Evolutionary conservation across 1,284 basidiomycete species (phyloP).

Genomic region (Sanghuangporus sanghuang): DNA sequence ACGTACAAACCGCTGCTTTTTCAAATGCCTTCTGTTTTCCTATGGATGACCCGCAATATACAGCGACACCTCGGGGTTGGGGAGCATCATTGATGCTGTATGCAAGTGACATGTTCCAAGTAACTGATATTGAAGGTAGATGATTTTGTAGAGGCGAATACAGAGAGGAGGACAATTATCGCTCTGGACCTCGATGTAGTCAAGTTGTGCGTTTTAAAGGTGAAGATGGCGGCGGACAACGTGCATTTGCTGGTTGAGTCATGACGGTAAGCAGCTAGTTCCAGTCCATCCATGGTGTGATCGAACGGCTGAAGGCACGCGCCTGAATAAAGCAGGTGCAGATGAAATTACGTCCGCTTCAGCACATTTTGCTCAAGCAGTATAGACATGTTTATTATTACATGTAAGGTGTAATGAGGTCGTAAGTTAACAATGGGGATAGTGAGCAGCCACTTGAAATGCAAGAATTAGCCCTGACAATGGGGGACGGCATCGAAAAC

Average conservation of each 20-base stretch:
- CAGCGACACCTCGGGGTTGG: slow-evolving; percentile 46
- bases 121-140: neutral
- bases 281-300: too few species aligned
- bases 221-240: neutral
- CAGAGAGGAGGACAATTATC: neutral
- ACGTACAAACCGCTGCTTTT: slow-evolving; percentile 67
- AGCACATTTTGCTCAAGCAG: neutral
- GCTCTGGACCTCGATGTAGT: too few species aligned
- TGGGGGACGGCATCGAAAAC: slow-evolving; percentile 1
- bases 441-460: neutral
- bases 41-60: slow-evolving; percentile 75
- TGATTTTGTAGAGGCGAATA: neutral
- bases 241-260: too few species aligned
- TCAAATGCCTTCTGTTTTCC: slow-evolving; percentile 59
- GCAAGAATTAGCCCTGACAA: slow-evolving; percentile 9
- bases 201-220: too few species aligned
- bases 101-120: neutral
- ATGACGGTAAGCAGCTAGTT: too few species aligned
- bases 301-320: too few species aligned
- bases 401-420: neutral
- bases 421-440: neutral
- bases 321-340: too few species aligned
- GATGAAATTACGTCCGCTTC: too few species aligned
- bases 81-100: neutral
- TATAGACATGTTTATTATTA: neutral